A percentile compares a stretch with the other conserved stretches of the same genome.
Conservation (phyloP, 2,329 filamentous ascomycete genomes). For the Zelopaecilomyces penicillatus region DNA sequence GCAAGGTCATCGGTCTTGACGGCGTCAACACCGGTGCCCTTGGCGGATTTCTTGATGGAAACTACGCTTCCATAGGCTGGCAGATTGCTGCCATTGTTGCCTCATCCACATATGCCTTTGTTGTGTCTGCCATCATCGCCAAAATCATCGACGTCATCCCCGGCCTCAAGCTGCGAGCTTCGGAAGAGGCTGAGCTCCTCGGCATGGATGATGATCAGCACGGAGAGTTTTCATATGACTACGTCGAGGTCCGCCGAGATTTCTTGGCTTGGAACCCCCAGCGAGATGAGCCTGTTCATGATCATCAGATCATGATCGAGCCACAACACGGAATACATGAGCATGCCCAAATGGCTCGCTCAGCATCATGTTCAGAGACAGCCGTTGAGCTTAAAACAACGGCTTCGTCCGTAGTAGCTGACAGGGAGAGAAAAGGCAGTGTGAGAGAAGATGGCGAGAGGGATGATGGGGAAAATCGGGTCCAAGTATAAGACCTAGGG, state of each 20-base stretch:
- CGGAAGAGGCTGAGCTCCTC: constrained; percentile 73
- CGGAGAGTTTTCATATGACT: constrained; percentile 84
- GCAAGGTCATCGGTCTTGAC: constrained; percentile 65
- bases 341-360: constrained; percentile 40
- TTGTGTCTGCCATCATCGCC: constrained; percentile 64
- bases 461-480: no score
- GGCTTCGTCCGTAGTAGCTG: constrained; percentile 9
- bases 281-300: constrained; percentile 52
- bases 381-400: constrained; percentile 9
- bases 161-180: constrained; percentile 70
- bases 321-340: constrained; percentile 66
- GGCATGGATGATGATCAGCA: constrained; percentile 89
- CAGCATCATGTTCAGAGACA: constrained; percentile 11
- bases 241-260: constrained; percentile 80
- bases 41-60: constrained; percentile 69
- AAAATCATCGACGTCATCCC: constrained; percentile 68
- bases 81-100: constrained; percentile 71
- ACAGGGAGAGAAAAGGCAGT: background rate
- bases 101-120: constrained; percentile 59
- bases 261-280: constrained; percentile 82
- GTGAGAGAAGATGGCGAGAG: no score
- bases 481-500: no score
- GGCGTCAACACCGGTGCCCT: constrained; percentile 61
- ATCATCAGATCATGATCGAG: constrained; percentile 46
- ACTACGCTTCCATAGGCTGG: constrained; percentile 68